phyloP scores from a whole-genome alignment of 805 yeast species.

The Vanderwaltozyma polyspora region DNA sequence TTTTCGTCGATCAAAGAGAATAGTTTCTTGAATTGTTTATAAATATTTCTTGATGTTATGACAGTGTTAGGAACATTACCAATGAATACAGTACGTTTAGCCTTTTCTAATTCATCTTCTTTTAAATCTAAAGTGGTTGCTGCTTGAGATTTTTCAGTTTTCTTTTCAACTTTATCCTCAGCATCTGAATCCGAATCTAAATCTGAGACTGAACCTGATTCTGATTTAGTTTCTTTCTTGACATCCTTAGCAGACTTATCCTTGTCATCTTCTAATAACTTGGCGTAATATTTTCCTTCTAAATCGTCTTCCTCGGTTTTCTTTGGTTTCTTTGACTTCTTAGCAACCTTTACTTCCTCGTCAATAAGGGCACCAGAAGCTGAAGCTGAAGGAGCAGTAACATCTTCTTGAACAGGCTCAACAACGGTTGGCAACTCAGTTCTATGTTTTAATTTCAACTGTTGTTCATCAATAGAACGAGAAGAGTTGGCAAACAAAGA shows the following conservation, averaged over 20 bases:
- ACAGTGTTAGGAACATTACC: slow-evolving; percentile 69
- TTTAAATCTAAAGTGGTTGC: slow-evolving; percentile 51
- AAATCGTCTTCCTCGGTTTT: slow-evolving; percentile 33
- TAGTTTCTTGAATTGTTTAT: slow-evolving; percentile 54
- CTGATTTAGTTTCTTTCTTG: too few relatives aligned
- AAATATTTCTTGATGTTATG: slow-evolving; percentile 48
- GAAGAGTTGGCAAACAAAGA: slow-evolving; percentile 31
- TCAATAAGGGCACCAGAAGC: slow-evolving; percentile 11
- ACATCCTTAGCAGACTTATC: slow-evolving; percentile 9
- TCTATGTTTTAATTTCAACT: slow-evolving; percentile 12
- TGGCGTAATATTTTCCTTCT: slow-evolving; percentile 43
- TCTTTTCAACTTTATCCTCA: slow-evolving; percentile 17
- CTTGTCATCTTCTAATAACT: slow-evolving; percentile 31
- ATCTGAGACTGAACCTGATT: too few relatives aligned
- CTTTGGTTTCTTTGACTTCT: slow-evolving; percentile 8
- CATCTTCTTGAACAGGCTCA: not conserved
- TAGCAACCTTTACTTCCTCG: slow-evolving; percentile 8
- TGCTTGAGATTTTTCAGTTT: slow-evolving; percentile 16
- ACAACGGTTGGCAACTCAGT: slow-evolving; percentile 10
- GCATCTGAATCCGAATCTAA: slow-evolving; percentile 7
- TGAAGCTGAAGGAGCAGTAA: not conserved
- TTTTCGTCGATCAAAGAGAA: slow-evolving; percentile 31
- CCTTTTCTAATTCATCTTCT: slow-evolving; percentile 66
- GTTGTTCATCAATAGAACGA: slow-evolving; percentile 35
- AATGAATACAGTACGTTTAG: slow-evolving; percentile 74